Base-by-base conservation (phyloP, 78 protist genomes). In the Chrysochromulina parva region DNA sequence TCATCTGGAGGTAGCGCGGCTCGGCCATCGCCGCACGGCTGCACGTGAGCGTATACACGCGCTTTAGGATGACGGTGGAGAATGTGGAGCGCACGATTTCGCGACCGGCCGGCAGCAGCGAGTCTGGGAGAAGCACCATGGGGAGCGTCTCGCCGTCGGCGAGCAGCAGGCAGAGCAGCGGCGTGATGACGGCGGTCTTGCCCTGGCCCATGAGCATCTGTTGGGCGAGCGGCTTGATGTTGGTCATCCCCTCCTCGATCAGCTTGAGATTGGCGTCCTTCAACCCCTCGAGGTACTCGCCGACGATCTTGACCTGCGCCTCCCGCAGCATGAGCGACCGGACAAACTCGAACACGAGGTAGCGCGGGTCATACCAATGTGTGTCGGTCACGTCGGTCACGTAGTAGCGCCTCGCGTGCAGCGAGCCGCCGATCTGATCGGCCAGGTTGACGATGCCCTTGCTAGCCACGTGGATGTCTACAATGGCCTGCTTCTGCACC, bases 181-280 rank as follows among this genome's bases (percentile, higher is more conserved):
- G 96, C 7, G 85, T 62, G 55, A 94, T 71, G 53, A 95, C 95
- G 47, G 94, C 69, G 48, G 95, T 95, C 59, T 95, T 95, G 71
- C 96, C 96, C 20, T 93, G 88, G 38, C 96, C 96, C 96, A 95
- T 95, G 76, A 95, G 80, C 94, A 93, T 87, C 69, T 95, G 96
- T 66, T 84, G 87, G 26, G 90, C 95, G 3, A 60, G 91, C 16
- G 11, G 17, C 9, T 19, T 3, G 10, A 19, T 10, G n/a, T 65
- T 10, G 9, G 26, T 20, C 26, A 4, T 20, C 9, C 28, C 28
- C 20, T 6, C 80, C 16, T 38, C 80, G 22, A 38, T 71, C 13
- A 6, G 17, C 13, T 16, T 2, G 13, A 71, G 16, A 17, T 22
- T 14, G 65, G 53, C 71, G 14, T 4, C 19, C 26, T 16, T 3